phyloP scores from a whole-genome alignment of 1,284 basidiomycete genomes.

The Trichosporon ovoides region DNA sequence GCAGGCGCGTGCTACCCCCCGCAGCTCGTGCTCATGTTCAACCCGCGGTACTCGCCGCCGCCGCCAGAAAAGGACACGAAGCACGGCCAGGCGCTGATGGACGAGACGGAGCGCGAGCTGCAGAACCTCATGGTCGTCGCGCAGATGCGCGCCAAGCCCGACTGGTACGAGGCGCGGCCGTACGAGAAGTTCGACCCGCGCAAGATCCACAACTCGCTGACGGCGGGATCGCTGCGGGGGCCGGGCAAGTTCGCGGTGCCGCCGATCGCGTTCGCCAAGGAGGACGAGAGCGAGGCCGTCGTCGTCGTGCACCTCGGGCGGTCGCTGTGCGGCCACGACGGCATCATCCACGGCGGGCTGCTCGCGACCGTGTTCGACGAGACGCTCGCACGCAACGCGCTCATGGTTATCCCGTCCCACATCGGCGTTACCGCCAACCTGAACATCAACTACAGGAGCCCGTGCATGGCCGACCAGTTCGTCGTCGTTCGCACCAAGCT shows the following conservation, averaged over 20 bases:
- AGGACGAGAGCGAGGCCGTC: slow-evolving; percentile 64
- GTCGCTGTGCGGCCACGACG: slow-evolving; percentile 81
- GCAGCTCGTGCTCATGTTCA: slow-evolving; percentile 58
- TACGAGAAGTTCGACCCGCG: slow-evolving; percentile 62
- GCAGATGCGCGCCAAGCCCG: slow-evolving; percentile 48
- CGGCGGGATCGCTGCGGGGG: slow-evolving; percentile 75
- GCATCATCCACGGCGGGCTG: slow-evolving; percentile 88
- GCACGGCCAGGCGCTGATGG: slow-evolving; percentile 59
- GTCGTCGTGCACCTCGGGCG: slow-evolving; percentile 76
- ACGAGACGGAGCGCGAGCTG: slow-evolving; percentile 62
- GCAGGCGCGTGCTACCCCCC: slow-evolving; percentile 63
- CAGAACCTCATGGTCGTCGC: slow-evolving; percentile 62
- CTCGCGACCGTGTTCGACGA: slow-evolving; percentile 88
- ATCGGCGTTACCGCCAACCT: slow-evolving; percentile 89
- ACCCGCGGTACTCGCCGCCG: slow-evolving; percentile 65
- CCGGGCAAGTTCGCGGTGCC: slow-evolving; percentile 74
- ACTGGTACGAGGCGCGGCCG: slow-evolving; percentile 54
- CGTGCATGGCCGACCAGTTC: slow-evolving; percentile 74
- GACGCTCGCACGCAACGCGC: slow-evolving; percentile 70
- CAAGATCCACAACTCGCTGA: slow-evolving; percentile 68
- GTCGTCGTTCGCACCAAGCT: slow-evolving; percentile 55
- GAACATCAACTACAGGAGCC: slow-evolving; percentile 68
- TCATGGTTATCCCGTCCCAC: slow-evolving; percentile 75
- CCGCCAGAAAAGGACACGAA: slow-evolving; percentile 60
- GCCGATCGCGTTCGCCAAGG: slow-evolving; percentile 67